These are phyloP conservation scores for Pyrus pyrifolia DNA, from an alignment of 306 rosid species.

Conservation along the genomic window DNA sequence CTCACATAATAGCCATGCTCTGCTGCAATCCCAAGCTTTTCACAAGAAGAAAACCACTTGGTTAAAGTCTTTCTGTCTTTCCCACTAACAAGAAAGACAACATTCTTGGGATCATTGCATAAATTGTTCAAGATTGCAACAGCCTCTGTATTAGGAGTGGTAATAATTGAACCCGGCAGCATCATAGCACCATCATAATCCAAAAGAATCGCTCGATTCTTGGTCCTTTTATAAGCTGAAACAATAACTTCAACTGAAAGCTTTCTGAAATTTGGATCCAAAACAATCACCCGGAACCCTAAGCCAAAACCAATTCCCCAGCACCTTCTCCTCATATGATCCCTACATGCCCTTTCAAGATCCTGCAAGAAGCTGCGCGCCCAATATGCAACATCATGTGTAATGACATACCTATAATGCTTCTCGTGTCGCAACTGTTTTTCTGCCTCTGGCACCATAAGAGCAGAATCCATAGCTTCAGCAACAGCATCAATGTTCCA, in stretches of 20 bases:
- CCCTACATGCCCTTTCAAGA: constrained; percentile 77
- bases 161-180: constrained; percentile 56
- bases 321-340: constrained; percentile 75
- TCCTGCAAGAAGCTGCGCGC: constrained; percentile 86
- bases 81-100: constrained; percentile 82
- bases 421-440: constrained; percentile 83
- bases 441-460: constrained; percentile 52
- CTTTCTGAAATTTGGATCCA: constrained; percentile 84
- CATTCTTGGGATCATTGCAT: constrained; percentile 65
- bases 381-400: constrained; percentile 93
- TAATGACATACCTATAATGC: constrained; percentile 77
- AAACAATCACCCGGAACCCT: constrained; percentile 79
- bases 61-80: constrained; percentile 57
- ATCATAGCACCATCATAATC: constrained; percentile 79
- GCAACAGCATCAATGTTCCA: constrained; percentile 89
- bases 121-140: constrained; percentile 56
- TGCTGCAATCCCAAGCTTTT: constrained; percentile 74
- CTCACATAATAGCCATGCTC: constrained; percentile 82
- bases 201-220: constrained; percentile 67
- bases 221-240: constrained; percentile 76
- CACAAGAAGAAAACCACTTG: constrained; percentile 75
- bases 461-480: constrained; percentile 86
- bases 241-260: constrained; percentile 77
- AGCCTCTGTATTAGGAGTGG: constrained; percentile 56
- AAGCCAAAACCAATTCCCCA: constrained; percentile 95